phyloP scores from a whole-genome alignment of 495 filamentous ascomycete genomes.

The Stereocaulon alpinum region DNA sequence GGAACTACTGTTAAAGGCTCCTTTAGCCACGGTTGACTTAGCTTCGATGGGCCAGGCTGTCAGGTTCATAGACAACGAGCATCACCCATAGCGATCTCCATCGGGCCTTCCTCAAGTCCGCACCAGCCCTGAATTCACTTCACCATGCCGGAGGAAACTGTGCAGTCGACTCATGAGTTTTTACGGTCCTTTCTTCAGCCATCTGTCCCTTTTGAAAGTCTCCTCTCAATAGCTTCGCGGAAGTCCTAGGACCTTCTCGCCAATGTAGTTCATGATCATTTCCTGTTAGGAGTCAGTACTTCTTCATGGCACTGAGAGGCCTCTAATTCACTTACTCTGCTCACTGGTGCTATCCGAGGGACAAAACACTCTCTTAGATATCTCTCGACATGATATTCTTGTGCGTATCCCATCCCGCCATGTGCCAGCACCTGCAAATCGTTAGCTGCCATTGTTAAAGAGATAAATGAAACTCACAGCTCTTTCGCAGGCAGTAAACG shows the following conservation, averaged over 20 bases:
- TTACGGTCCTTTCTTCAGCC: too few species aligned
- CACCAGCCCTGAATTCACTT: too few species aligned
- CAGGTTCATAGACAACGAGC: not conserved
- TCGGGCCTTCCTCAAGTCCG: not conserved
- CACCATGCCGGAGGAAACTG: too few species aligned
- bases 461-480: constrained; percentile 28
- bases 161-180: too few species aligned
- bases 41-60: not conserved
- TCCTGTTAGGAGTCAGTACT: constrained; percentile 31
- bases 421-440: constrained; percentile 37
- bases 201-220: too few species aligned
- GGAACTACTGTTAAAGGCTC: not conserved
- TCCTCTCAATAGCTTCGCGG: constrained; percentile 39
- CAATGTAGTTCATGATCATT: constrained; percentile 75
- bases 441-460: not conserved
- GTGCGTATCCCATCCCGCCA: constrained; percentile 70
- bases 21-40: not conserved
- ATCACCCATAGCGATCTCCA: not conserved
- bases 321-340: constrained; percentile 32
- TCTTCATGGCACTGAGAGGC: not conserved
- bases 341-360: constrained; percentile 65
- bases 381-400: constrained; percentile 70
- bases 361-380: constrained; percentile 67
- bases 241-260: constrained; percentile 55
- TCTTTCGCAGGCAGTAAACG: constrained; percentile 62